Evolutionary conservation across 495 filamentous ascomycete species (phyloP), one percentile per base, ranked within the genome.

Genomic region (Evernia prunastri): DNA sequence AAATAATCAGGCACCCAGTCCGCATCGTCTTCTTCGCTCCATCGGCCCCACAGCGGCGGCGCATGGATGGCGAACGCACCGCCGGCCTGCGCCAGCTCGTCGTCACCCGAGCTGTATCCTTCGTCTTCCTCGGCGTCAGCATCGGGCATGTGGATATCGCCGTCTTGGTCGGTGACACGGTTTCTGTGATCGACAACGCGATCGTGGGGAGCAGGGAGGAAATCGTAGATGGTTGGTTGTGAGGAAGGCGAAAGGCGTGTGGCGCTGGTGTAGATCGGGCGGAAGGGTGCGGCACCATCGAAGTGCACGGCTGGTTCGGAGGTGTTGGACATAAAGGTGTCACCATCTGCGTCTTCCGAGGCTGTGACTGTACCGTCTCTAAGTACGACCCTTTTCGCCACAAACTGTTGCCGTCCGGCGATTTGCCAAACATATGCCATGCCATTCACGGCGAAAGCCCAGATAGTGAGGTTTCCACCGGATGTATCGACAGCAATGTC

Each of bases 1-100:
- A 60, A 39, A 56, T 64, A 57, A 64, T 65, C 51, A 65, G 60
- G 57, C n/a, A 61, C 58, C 68, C 68, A 62, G 27, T 62, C 65
- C 29, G 35, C 65, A 59, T 39, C 47, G 56, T 39, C 47, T 25
- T 51, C 61, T 4, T 63, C 61, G 25, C 58, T 69, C 64, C 65
- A 61, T 12, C 29, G 33, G 23, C 65, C 61, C 53, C 23, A 33
- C 11, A 67, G n/a, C 18, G 62, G 66, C 31, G 65, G 60, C 15
- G 27, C 43, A 63, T 67, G 58, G 29, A 64, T 64, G 4, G 62
- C 61, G 29, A 67, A 67, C 10, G 39, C 31, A 18, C 57, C 62
- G 25, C 62, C 62, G 13, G 61, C 58, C 31, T 54, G 42, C n/a
- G 36, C 58, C 18, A 62, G 39, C 18, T 40, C 54, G 7, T 63